phyloP scores from a whole-genome alignment of 805 yeast species.

The Sugiyamaella qingdaonensis region DNA sequence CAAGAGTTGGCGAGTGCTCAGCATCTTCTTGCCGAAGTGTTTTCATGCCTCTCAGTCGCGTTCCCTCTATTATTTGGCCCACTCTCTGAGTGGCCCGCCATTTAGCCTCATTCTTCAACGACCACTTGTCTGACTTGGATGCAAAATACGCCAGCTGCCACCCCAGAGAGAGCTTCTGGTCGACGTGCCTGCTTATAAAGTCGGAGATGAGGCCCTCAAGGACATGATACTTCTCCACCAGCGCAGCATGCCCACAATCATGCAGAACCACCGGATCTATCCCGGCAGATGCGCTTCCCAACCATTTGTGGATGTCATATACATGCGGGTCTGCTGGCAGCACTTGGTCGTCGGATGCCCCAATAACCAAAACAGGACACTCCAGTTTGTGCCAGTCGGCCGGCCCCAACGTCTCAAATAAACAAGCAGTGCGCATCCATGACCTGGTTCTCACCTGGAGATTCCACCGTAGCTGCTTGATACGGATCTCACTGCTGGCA shows the following conservation, averaged over 20 bases:
- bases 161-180: constrained; percentile 56
- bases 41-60: constrained; percentile 67
- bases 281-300: constrained; percentile 31
- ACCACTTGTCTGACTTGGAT: constrained; percentile 66
- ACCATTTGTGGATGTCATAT: constrained; percentile 30
- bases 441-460: constrained; percentile 54
- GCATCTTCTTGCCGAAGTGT: constrained; percentile 63
- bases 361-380: constrained; percentile 50
- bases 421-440: constrained; percentile 50
- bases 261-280: constrained; percentile 28
- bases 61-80: constrained; percentile 31
- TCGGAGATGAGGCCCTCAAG: constrained; percentile 57
- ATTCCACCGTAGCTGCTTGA: constrained; percentile 67
- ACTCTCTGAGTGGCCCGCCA: constrained; percentile 58
- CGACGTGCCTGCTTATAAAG: constrained; percentile 48
- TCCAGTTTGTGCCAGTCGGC: constrained; percentile 42
- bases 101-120: constrained; percentile 67
- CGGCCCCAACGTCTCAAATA: constrained; percentile 43
- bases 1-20: constrained; percentile 51
- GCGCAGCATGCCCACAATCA: constrained; percentile 60
- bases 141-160: constrained; percentile 61
- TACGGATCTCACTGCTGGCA: constrained; percentile 39
- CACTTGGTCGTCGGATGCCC: constrained; percentile 55
- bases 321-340: constrained; percentile 44
- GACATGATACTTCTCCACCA: constrained; percentile 60